A percentile compares a stretch with the other conserved stretches of the same genome.
Evolutionary conservation across 2,329 filamentous ascomycete genomes (phyloP).

Genomic region (Karstenula rhodostoma): DNA sequence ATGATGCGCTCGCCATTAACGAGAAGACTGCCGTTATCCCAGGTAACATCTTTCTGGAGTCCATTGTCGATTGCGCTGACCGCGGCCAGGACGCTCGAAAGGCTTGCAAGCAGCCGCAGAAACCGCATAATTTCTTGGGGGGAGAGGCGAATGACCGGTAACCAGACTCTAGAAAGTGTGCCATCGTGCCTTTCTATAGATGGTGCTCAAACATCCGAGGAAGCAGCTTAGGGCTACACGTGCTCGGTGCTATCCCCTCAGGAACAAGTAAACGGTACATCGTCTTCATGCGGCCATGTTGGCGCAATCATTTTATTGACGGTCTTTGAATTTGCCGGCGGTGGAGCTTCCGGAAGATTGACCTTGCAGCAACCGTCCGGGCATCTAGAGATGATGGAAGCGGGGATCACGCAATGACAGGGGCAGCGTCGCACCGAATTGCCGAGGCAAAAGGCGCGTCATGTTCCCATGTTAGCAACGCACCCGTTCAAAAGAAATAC

Average conservation of each 20-base stretch:
- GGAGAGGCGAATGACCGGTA: background rate
- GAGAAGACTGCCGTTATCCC: constrained; percentile 62
- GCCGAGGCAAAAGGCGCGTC: constrained; percentile 6
- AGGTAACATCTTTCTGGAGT: constrained; percentile 52
- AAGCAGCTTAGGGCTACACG: background rate
- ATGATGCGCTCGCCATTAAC: constrained; percentile 60
- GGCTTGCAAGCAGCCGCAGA: constrained; percentile 3
- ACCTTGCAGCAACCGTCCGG: background rate
- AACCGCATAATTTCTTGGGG: background rate
- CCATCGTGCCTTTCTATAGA: constrained; percentile 11
- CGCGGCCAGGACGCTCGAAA: constrained; percentile 10
- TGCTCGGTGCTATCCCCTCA: constrained; percentile 1
- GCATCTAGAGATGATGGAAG: background rate
- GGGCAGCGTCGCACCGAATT: constrained; percentile 11
- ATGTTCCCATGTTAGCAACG: background rate
- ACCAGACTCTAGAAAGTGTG: background rate
- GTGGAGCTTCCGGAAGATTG: constrained; percentile 16
- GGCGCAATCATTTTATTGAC: constrained; percentile 16
- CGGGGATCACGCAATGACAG: constrained; percentile 8
- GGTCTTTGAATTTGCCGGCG: constrained; percentile 17
- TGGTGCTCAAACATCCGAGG: background rate
- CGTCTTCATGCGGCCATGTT: background rate
- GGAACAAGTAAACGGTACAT: background rate
- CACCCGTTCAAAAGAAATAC: background rate
- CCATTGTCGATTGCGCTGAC: constrained; percentile 37